These are phyloP conservation scores for Scheffersomyces lignicola DNA, from an alignment of 1,139 yeast species.

Conservation along the genomic window DNA sequence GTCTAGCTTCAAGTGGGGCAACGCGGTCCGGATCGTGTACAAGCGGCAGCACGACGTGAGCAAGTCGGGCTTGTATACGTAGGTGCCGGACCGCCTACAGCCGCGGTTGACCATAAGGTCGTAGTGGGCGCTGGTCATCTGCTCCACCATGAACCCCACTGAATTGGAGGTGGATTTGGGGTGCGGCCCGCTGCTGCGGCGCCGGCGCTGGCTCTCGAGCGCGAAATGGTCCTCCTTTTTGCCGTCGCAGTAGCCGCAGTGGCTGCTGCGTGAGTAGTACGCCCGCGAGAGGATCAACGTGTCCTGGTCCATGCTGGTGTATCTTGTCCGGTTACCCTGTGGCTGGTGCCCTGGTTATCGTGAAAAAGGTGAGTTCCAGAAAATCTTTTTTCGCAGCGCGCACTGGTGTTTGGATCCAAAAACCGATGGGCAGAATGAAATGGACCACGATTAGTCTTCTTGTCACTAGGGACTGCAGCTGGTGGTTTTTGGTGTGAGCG, in stretches of 20 bases:
- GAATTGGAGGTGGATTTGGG: constrained; percentile 14
- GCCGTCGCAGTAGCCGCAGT: constrained; percentile 69
- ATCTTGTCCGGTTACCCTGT: too few species aligned
- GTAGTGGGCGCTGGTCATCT: constrained; percentile 53
- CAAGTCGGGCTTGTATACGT: constrained; percentile 72
- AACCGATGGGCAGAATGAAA: too few species aligned
- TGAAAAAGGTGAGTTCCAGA: too few species aligned
- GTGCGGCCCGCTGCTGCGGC: constrained; percentile 15
- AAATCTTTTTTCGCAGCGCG: too few species aligned
- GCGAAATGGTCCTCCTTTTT: constrained; percentile 43
- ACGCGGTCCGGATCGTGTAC: constrained; percentile 71
- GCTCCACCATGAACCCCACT: constrained; percentile 51
- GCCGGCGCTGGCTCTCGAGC: constrained; percentile 23
- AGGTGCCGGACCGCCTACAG: constrained; percentile 76
- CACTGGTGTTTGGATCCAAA: too few species aligned
- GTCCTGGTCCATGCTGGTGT: not conserved
- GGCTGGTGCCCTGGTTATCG: too few species aligned
- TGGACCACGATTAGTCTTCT: too few species aligned
- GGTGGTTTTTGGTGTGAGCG: too few species aligned
- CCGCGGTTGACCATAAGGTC: constrained; percentile 69
- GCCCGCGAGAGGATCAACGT: constrained; percentile 16
- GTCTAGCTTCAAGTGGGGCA: constrained; percentile 42
- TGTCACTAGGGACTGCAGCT: too few species aligned
- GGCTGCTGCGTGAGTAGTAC: constrained; percentile 20
- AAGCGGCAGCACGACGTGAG: constrained; percentile 78